Evolutionary conservation across 176 grass and related monocot genomes (phyloP), one percentile per base, ranked within the genome.

Genomic region (Oryza punctata): DNA sequence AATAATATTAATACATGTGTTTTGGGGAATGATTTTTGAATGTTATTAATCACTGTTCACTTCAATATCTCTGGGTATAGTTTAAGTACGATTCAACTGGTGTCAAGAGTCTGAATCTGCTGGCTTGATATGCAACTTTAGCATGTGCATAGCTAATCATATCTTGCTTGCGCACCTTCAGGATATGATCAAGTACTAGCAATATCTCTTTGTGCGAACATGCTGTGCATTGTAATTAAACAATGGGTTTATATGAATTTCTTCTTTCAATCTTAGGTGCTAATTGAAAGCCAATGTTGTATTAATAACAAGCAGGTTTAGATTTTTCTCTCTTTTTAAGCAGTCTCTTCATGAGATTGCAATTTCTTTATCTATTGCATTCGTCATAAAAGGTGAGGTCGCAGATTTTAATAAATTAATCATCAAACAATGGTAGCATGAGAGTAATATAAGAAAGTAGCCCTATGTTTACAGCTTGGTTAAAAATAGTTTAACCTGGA

Each of bases 331-430:
- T 38, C 4, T 38, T 68, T 57, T 75, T 47, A 10, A 13, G 15
- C 57, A 68, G 19, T 6, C 11, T 76, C 43, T 37, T 6, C 6
- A 65, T 11, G 6, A 19, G 29, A 15, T 50, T 72, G 38, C 21
- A 49, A 72, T 50, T 72, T 67, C 11, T 61, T 61, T 85, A 49
- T 70, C 52, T 81, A 10, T 32, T n/a, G 7, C 44, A 76, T 81
- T 77, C 2, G 4, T 26, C 29, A 61, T 87, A 27, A 16, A 33
- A 25, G n/a, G n/a, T 44, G 32, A 66, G 1, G 40, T 67, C 32
- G 21, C 23, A 41, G 14, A 6, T 26, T 78, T 18, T 1, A 4
- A n/a, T 1, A n/a, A 7, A 7, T 57, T 79, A 65, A 33, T 19
- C 70, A 74, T 67, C 25, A 46, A 43, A 59, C 18, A 46, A 61